Base-by-base conservation (phyloP, 2,329 filamentous ascomycete species). In the Sarocladium oryzae region DNA sequence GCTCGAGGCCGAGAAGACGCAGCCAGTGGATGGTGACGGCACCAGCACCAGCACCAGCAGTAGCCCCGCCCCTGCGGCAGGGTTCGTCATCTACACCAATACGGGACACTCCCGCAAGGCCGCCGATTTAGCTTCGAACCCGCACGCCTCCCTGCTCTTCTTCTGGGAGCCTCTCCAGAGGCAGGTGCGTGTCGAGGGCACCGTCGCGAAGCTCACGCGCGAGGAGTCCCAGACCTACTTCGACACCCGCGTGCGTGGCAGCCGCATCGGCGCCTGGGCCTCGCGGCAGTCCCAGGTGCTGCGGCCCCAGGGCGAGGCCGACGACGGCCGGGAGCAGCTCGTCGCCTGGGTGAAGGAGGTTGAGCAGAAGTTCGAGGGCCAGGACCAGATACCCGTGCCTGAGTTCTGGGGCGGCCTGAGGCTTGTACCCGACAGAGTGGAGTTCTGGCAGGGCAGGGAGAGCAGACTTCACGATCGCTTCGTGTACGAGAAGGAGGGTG, bases 391-490 rank as follows among this genome's bases (percentile, higher is more conserved):
- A 57, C 91, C 91, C 1, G 84, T 96, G 48, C 93, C 93, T 3
- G 85, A 88, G 9, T 96, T 96, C 66, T 99, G 93, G 93, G 93
- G 93, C 26, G 93, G 93, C 0, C 65, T 96, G 66, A 82, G 92
- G 59, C 79, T 99, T 54, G 77, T 91, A 56, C 92, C 93, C 0
- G 86, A 90, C 63, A 81, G 82, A 60, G 78, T 99, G 46, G 93
- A 99, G 77, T 99, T 99, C 66, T 99, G 93, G 83, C 91, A 96
- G 75, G 93, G 93, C 2, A 80, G 93, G 60, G 80, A 89, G 64
- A 96, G 86, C 70, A 78, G 93, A 54, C 71, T 99, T 67, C 93
- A 99, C 70, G 93, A 99, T 75, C 85, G 93, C 21, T 97, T 99
- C 66, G 79, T 84, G 55, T 97, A 96, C 70, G 81, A 82, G 52